Base-by-base conservation (phyloP, 768 basidiomycete species). In the Plicaturopsis crispa region DNA sequence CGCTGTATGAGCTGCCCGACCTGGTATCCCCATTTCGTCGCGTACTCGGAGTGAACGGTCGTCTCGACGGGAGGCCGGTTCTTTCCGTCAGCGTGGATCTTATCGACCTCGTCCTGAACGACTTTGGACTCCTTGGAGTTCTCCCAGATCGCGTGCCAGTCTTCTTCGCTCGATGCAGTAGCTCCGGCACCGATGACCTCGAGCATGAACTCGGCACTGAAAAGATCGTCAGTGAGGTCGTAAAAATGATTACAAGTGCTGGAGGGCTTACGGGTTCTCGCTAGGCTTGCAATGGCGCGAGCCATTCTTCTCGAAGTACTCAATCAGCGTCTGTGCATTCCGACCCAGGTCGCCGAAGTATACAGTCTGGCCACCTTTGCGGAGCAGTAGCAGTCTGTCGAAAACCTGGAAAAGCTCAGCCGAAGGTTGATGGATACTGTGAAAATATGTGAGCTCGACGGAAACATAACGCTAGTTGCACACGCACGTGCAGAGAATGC, bases 401-500 rank as follows among this genome's bases (percentile, higher is more conserved):
- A 92, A 92, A 26, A 73, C 74, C 61, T 69, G 39, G n/a, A 35
- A n/a, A n/a, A n/a, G n/a, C n/a, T n/a, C n/a, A n/a, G n/a, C n/a
- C n/a, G 7, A 16, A 16, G 16, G 31, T 10, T 22, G 3, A 4
- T 46, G 12, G 36, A 26, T 5, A 10, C 5, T 18, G 20, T 13
- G 10, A 19, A 8, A 3, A 11, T 19, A 5, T 17, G 1, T 6
- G 7, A 7, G 17, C 18, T 10, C 8, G 33, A 34, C 8, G 33
- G 17, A 34, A 13, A 8, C 14, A 28, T 28, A 28, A 32, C 33
- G 41, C 46, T 66, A 85, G 70, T 41, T 67, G 69, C 47, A 69
- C 67, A 62, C 78, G 36, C 49, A 80, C 67, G 86, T 93, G 79
- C 89, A 92, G n/a, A 93, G 64, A 47, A 93, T 90, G 22, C 87